Evolutionary conservation across 2,329 filamentous ascomycete genomes (phyloP).

Genomic region (Xylaria sp.): DNA sequence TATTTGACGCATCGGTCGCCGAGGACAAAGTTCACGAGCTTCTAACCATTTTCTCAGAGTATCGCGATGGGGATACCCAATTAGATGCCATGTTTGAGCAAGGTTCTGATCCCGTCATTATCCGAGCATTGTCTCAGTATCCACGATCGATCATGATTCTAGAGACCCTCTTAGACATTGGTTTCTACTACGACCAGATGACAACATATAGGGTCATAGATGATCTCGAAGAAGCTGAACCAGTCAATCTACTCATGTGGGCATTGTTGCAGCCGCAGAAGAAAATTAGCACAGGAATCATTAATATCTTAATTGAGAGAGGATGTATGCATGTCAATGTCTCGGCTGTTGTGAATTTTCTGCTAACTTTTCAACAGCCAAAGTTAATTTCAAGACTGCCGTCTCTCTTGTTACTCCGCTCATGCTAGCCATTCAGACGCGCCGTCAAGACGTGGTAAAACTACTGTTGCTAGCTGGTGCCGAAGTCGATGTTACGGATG

Average conservation of each 20-base stretch:
- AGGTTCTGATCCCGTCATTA: constrained; percentile 59
- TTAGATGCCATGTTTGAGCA: constrained; percentile 62
- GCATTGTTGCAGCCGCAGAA: constrained; percentile 71
- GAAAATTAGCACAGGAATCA: constrained; percentile 66
- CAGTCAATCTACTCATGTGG: constrained; percentile 68
- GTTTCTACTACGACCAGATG: constrained; percentile 68
- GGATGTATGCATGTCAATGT: constrained; percentile 47
- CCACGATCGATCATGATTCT: constrained; percentile 65
- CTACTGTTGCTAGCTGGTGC: constrained; percentile 66
- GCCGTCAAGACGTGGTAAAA: constrained; percentile 66
- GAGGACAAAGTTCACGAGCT: constrained; percentile 63
- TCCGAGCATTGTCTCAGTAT: constrained; percentile 64
- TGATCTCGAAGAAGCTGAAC: constrained; percentile 61
- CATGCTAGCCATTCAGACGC: constrained; percentile 66
- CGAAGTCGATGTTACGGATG: constrained; percentile 68
- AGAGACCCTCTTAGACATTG: constrained; percentile 63
- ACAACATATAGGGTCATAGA: constrained; percentile 56
- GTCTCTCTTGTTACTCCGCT: constrained; percentile 65
- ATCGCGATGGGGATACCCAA: constrained; percentile 57
- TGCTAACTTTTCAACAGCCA: constrained; percentile 52
- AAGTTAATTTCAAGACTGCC: constrained; percentile 65
- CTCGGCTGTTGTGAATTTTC: neutral
- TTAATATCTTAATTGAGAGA: constrained; percentile 64
- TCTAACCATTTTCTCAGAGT: constrained; percentile 62
- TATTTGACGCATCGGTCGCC: constrained; percentile 62